These are phyloP conservation scores for Gaeumannomyces sp. DNA, from an alignment of 2,329 filamentous ascomycete species.

Conservation along the genomic window DNA sequence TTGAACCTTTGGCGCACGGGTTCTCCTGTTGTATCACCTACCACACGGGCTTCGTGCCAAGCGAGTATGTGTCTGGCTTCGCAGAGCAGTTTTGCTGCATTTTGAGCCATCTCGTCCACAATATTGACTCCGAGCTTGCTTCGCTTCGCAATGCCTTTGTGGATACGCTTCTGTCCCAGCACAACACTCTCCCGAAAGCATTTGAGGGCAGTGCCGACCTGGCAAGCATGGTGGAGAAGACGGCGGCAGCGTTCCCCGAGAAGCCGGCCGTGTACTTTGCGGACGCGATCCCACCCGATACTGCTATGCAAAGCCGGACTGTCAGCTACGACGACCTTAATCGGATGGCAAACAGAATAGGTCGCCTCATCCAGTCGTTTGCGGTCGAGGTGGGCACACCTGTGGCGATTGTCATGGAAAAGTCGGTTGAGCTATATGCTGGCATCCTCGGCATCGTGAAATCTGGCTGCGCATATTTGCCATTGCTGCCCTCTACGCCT, in stretches of 20 bases:
- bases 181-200: slow-evolving; percentile 34
- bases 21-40: slow-evolving; percentile 42
- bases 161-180: slow-evolving; percentile 36
- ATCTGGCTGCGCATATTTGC: slow-evolving; percentile 71
- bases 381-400: slow-evolving; percentile 47
- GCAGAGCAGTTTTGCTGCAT: slow-evolving; percentile 51
- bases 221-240: slow-evolving; percentile 46
- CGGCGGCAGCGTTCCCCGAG: slow-evolving; percentile 41
- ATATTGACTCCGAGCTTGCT: slow-evolving; percentile 21
- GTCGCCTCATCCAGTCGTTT: slow-evolving; percentile 42
- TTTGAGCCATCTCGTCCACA: slow-evolving; percentile 29
- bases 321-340: slow-evolving; percentile 64
- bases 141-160: slow-evolving; percentile 23
- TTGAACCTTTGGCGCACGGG: slow-evolving; percentile 52
- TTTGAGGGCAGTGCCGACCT: slow-evolving; percentile 37
- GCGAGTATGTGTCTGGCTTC: slow-evolving; percentile 49
- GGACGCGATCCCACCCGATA: slow-evolving; percentile 33
- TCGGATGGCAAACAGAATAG: slow-evolving; percentile 55
- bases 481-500: slow-evolving; percentile 68
- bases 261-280: slow-evolving; percentile 61
- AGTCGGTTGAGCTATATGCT: slow-evolving; percentile 65
- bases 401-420: slow-evolving; percentile 72
- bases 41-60: slow-evolving; percentile 42
- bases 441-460: slow-evolving; percentile 71
- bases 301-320: slow-evolving; percentile 26